These are phyloP conservation scores for Metarhizium humberi DNA, from an alignment of 2,329 filamentous ascomycete genomes.

Conservation along the genomic window DNA sequence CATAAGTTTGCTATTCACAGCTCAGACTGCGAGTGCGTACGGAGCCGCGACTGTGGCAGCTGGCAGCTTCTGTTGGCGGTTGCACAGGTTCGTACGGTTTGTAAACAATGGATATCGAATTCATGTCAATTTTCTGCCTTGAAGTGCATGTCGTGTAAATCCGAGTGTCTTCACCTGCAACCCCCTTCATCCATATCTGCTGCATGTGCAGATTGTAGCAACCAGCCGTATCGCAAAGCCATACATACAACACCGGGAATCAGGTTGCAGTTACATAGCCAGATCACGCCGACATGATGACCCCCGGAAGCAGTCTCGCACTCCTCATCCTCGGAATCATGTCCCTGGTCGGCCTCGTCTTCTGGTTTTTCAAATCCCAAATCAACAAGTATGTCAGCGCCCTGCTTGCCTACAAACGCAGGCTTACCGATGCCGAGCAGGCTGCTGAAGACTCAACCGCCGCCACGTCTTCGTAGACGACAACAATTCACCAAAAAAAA, in stretches of 20 bases:
- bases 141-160: neutral
- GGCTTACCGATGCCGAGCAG: neutral
- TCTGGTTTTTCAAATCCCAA: constrained; percentile 19
- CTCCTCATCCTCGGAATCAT: constrained; percentile 23
- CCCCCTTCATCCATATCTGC: neutral
- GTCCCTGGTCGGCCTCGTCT: constrained; percentile 17
- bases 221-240: neutral
- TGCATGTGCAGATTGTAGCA: neutral
- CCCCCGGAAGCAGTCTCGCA: constrained; percentile 16
- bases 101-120: neutral
- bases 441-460: neutral
- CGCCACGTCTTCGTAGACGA: neutral
- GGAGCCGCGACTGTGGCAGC: neutral
- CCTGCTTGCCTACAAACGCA: constrained; percentile 13
- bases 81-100: neutral
- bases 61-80: neutral
- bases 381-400: constrained; percentile 21
- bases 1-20: neutral
- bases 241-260: neutral
- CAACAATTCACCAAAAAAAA: too few relatives aligned
- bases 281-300: constrained; percentile 2
- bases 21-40: neutral
- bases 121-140: neutral
- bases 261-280: too few relatives aligned
- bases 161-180: neutral